Base-by-base conservation (phyloP, 1,139 yeast species). In the Kodamaea sp. region DNA sequence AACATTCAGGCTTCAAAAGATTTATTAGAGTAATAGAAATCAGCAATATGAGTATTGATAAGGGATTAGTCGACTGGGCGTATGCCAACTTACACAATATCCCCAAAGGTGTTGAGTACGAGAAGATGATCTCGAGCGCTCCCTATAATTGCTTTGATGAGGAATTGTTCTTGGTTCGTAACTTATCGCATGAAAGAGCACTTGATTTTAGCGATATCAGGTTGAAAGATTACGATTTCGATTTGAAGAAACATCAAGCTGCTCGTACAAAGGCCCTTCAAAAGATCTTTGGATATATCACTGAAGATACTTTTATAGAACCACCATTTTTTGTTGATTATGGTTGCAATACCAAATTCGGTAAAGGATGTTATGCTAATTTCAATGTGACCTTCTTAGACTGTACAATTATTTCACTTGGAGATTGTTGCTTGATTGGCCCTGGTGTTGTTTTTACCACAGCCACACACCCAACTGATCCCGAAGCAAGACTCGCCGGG, bases 391-490 rank as follows among this genome's bases (percentile, higher is more conserved):
- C 78, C 0, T 65, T 81, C 41, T 62, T 84, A 37, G 90, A 84
- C 54, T 75, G 81, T 47, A 70, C 82, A 1, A 50, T 79, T 30
- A 79, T 84, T 24, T 70, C 62, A n/a, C 70, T 83, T 45, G 90
- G 90, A 4, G 72, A 79, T 48, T 53, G 71, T 38, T 82, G 78
- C 11, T 54, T 78, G 66, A 56, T 79, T 34, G 90, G 86, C 0
- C 88, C 90, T 10, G 78, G 77, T 50, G 84, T 78, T 5, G 65
- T 77, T 1, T 62, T 83, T 35, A 62, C 74, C 30, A 76, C 87
- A 1, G 86, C 87, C 2, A 71, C 81, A 0, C 90, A 83, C 51
- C 83, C 84, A 2, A 52, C 71, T 3, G 82, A 79, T 41, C 75
- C 81, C 0, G 50, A 61, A 11, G 58, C 62, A 38, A 62, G 89